phyloP scores from a whole-genome alignment of 768 basidiomycete genomes.

The Auricularia sp. region DNA sequence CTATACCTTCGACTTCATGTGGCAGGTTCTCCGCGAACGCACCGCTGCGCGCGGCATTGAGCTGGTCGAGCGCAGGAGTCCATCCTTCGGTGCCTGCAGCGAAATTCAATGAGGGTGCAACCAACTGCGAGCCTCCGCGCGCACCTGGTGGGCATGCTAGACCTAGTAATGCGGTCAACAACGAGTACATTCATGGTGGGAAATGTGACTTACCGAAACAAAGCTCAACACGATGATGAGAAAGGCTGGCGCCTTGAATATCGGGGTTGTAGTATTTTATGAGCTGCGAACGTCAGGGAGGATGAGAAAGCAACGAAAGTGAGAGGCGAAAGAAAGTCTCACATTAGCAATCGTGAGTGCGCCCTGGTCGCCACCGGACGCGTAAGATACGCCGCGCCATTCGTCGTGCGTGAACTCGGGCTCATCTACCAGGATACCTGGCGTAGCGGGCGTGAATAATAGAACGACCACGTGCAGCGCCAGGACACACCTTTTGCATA shows the following conservation, averaged over 20 bases:
- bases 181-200: neutral
- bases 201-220: conserved; percentile 7
- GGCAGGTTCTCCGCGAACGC: conserved; percentile 8
- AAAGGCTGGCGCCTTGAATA: conserved; percentile 6
- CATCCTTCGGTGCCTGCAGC: conserved; percentile 6
- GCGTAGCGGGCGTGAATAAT: neutral
- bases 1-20: conserved; percentile 3
- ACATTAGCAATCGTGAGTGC: conserved; percentile 16
- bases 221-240: conserved; percentile 8
- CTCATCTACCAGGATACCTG: neutral
- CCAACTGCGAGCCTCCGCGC: neutral
- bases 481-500: conserved; percentile 14
- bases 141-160: neutral
- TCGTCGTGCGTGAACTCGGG: conserved; percentile 6
- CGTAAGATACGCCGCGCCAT: conserved; percentile 14
- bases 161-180: neutral
- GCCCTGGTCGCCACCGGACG: conserved; percentile 11
- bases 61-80: conserved; percentile 8
- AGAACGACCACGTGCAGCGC: neutral
- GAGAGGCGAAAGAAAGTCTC: neutral
- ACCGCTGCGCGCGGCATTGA: conserved; percentile 10
- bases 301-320: neutral
- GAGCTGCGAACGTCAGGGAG: neutral
- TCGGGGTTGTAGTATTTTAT: conserved; percentile 11
- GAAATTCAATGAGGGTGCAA: too few relatives aligned